Percentiles rank a stretch among this genome's conserved stretches.
These are phyloP conservation scores for Epichloe festucae DNA, from an alignment of 2,329 filamentous ascomycete genomes.

Conservation along the genomic window DNA sequence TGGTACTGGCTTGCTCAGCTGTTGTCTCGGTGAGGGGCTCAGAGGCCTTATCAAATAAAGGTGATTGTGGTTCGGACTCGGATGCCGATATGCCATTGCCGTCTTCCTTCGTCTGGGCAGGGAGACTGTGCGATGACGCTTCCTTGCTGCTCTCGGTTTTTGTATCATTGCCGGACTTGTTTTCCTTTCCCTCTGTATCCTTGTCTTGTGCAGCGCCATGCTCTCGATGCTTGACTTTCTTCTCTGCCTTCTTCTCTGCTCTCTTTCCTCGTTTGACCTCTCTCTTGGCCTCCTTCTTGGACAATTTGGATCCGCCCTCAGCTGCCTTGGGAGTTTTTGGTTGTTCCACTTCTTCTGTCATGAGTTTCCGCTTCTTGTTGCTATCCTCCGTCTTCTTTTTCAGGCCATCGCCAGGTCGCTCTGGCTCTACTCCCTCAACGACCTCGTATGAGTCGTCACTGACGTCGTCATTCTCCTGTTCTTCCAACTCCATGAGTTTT, in stretches of 20 bases:
- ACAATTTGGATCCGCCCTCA: slow-evolving; percentile 34
- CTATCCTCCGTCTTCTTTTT: slow-evolving; percentile 33
- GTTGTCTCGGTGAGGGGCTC: slow-evolving; percentile 23
- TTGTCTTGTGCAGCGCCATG: slow-evolving; percentile 9
- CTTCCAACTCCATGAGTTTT: slow-evolving; percentile 54
- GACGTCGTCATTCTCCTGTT: slow-evolving; percentile 29
- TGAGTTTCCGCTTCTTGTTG: slow-evolving; percentile 43
- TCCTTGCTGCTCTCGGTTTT: slow-evolving; percentile 5
- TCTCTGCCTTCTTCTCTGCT: slow-evolving; percentile 18
- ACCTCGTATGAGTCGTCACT: slow-evolving; percentile 29
- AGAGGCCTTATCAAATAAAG: slow-evolving; percentile 43
- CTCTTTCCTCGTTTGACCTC: slow-evolving; percentile 30
- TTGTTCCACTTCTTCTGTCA: slow-evolving; percentile 15
- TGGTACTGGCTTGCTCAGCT: slow-evolving; percentile 39
- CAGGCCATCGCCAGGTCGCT: slow-evolving; percentile 52
- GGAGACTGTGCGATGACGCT: slow-evolving; percentile 14
- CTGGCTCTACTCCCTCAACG: slow-evolving; percentile 41
- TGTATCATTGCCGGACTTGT: slow-evolving; percentile 8
- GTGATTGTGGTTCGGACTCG: slow-evolving; percentile 36
- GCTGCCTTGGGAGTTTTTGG: slow-evolving; percentile 22
- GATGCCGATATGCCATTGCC: slow-evolving; percentile 33
- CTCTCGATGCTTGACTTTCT: slow-evolving; percentile 19
- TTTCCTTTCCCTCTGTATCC: slow-evolving; percentile 4
- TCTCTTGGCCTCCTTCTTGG: slow-evolving; percentile 41
- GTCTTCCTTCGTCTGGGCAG: slow-evolving; percentile 25